Percentiles rank a stretch among this genome's conserved stretches.
Conservation (phyloP, 352 stramenopile genomes). For the Aphanomyces invadans region DNA sequence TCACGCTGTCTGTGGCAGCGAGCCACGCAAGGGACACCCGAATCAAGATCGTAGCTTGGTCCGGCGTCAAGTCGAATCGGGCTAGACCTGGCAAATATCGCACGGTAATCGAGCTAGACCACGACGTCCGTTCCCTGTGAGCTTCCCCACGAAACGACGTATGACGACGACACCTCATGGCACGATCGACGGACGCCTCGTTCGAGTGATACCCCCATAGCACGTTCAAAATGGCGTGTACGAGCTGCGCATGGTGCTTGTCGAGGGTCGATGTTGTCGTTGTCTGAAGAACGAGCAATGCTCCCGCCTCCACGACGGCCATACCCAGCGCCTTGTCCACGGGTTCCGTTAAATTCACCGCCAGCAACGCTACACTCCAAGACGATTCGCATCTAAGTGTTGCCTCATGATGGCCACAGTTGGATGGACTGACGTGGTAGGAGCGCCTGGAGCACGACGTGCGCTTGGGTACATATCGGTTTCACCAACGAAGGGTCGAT, state of each 20-base stretch:
- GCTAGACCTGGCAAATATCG: slow-evolving; percentile 35
- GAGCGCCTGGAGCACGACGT: not conserved
- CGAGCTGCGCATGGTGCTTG: not conserved
- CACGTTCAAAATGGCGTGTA: not conserved
- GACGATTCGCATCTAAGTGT: not conserved
- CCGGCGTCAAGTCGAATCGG: not conserved
- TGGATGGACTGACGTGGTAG: not conserved
- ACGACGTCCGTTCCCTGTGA: no score
- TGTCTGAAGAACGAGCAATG: not conserved
- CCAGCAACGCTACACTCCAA: not conserved
- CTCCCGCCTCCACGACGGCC: not conserved
- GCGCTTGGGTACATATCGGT: not conserved
- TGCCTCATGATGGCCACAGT: not conserved
- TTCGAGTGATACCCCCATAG: not conserved
- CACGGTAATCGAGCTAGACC: slow-evolving; percentile 35
- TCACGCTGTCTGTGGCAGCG: slow-evolving; percentile 42
- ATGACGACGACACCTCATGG: slow-evolving; percentile 9
- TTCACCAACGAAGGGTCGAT: not conserved
- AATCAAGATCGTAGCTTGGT: slow-evolving; percentile 17
- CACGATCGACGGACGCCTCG: not conserved
- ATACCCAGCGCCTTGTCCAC: not conserved
- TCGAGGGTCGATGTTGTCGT: not conserved
- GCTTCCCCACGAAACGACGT: not conserved
- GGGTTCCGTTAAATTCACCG: not conserved
- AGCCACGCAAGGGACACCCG: slow-evolving; percentile 43